Percentiles rank a stretch among this genome's conserved stretches.
These are phyloP conservation scores for Hyaloscypha variabilis DNA, from an alignment of 495 filamentous ascomycete species.

Conservation along the genomic window DNA sequence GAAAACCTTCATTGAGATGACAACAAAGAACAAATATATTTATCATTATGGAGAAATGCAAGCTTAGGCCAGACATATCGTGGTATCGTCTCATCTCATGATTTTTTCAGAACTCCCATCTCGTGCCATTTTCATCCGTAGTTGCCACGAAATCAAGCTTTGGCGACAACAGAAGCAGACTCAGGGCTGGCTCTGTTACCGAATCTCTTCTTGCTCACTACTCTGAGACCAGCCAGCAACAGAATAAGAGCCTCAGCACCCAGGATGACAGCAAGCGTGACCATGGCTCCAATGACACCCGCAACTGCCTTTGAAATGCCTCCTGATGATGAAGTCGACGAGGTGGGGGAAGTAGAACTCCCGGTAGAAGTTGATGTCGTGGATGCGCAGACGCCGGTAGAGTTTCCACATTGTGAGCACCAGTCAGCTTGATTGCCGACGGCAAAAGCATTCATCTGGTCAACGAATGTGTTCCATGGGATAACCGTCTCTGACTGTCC, in stretches of 20 bases:
- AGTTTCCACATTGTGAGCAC: constrained; percentile 70
- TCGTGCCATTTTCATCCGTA: not conserved
- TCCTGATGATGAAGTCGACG: constrained; percentile 10
- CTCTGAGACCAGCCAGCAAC: constrained; percentile 45
- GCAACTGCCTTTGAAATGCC: constrained; percentile 52
- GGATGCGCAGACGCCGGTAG: constrained; percentile 57
- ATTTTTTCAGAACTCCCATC: not conserved
- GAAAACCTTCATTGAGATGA: not conserved
- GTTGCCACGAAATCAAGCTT: not conserved
- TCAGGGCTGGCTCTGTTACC: not conserved
- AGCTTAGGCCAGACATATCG: not conserved
- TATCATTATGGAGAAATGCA: not conserved
- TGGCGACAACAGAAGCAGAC: not conserved
- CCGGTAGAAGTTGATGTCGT: constrained; percentile 37
- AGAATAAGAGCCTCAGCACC: constrained; percentile 45
- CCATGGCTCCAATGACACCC: constrained; percentile 52
- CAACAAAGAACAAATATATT: too few species aligned
- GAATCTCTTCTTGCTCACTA: constrained; percentile 41
- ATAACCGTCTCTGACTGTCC: constrained; percentile 54
- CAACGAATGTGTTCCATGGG: constrained; percentile 64
- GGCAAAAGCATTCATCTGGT: constrained; percentile 61
- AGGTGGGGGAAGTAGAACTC: not conserved
- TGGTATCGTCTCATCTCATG: not conserved
- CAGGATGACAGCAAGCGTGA: constrained; percentile 47
- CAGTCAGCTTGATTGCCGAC: constrained; percentile 62